Base-by-base conservation (phyloP, 2,329 filamentous ascomycete genomes). In the Emericellopsis cladophorae region DNA sequence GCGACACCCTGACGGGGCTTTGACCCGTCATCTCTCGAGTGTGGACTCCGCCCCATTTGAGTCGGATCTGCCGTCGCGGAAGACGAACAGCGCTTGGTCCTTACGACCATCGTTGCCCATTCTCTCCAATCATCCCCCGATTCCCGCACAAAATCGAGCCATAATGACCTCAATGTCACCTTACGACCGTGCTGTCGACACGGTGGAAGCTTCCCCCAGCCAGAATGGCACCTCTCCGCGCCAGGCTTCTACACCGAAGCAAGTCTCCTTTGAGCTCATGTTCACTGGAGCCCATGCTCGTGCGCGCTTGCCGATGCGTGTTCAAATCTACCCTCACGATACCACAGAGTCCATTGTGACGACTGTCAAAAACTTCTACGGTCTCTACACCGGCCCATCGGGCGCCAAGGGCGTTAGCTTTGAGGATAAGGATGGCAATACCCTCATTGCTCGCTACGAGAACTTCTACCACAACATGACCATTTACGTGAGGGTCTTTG, bases 291-390 rank as follows among this genome's bases (percentile, higher is more conserved):
- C 74, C 41, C 75, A 84, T 51, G 73, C 75, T 26, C 76, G 78
- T 51, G 83, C 82, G 63, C 80, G 84, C 55, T 69, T 89, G 49
- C 84, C 84, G n/a, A 81, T 90, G 76, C 73, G 84, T 54, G 84
- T 90, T 41, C 84, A 93, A 55, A 95, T 98, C 51, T 95, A 83
- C 55, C 86, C 86, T 37, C 89, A 96, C 62, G 92, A 98, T 67
- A 89, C 86, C 40, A 96, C 90, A 18, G 90, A 96, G 58, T 95
- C 89, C 31, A 98, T 98, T 65, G 86, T 96, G 48, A 92, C 88
- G 12, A 96, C 92, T 2, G 90, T 96, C 56, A 96, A 95, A 74
- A 96, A 95, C 69, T 96, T 96, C 67, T 96, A 95, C 58, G 92
- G 92, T 45, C 74, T 98, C 50, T 95, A 95, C 60, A 85, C 90